Conservation (phyloP, 768 basidiomycete species). For the Pleurotus citrinopileatus region DNA sequence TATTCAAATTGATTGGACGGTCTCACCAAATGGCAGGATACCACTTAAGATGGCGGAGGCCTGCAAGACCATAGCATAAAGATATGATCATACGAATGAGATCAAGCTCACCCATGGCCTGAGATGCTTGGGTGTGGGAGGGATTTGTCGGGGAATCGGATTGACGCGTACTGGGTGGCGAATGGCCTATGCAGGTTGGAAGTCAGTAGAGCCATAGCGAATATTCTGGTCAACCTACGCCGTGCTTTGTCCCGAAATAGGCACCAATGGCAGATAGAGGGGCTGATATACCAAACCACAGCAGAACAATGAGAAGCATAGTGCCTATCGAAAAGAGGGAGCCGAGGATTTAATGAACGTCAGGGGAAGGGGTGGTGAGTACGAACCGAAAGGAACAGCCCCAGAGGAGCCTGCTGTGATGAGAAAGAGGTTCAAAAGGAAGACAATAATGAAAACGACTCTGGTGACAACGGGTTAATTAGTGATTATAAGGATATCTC, state of each 20-base stretch:
- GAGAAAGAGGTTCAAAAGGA: conserved; percentile 90
- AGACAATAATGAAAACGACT: conserved; percentile 79
- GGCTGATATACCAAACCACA: conserved; percentile 95
- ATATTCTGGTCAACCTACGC: conserved; percentile 47
- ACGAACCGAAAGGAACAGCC: conserved; percentile 88
- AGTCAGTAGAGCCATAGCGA: conserved; percentile 2
- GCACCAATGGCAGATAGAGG: conserved; percentile 86
- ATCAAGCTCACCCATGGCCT: conserved; percentile 74
- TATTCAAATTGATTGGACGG: neutral
- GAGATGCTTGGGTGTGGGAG: conserved; percentile 82
- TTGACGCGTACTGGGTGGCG: conserved; percentile 87
- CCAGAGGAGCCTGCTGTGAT: conserved; percentile 85
- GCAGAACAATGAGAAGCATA: conserved; percentile 75
- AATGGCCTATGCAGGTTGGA: conserved; percentile 45
- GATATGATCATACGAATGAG: conserved; percentile 1
- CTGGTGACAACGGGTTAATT: conserved; percentile 32
- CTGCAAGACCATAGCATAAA: conserved; percentile 26
- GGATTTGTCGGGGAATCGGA: conserved; percentile 95
- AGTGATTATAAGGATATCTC: neutral
- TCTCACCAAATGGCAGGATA: conserved; percentile 83
- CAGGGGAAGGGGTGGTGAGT: neutral
- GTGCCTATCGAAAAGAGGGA: conserved; percentile 47
- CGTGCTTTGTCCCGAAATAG: conserved; percentile 84
- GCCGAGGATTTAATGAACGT: neutral
- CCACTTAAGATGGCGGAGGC: conserved; percentile 81